Percentiles rank a stretch among this genome's conserved stretches.
These are phyloP conservation scores for Kockiozyma suomiensis DNA, from an alignment of 805 yeast genomes.

Conservation along the genomic window DNA sequence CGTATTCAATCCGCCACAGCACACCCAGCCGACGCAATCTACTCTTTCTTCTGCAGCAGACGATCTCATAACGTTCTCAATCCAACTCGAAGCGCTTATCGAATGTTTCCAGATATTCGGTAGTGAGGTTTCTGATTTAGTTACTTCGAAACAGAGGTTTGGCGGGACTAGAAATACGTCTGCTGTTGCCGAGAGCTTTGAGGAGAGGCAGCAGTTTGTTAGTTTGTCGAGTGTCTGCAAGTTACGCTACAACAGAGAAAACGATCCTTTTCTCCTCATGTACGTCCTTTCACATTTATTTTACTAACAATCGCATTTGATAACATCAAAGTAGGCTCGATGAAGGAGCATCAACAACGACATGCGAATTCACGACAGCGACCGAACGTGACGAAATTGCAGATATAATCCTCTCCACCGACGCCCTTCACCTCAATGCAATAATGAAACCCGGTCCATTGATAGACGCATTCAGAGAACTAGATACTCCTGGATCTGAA, in stretches of 20 bases:
- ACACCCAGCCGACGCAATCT: background rate
- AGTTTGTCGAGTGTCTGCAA: constrained; percentile 27
- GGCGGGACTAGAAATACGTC: background rate
- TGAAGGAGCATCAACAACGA: constrained; percentile 33
- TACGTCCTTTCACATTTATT: background rate
- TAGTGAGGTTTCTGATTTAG: background rate
- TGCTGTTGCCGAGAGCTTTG: background rate
- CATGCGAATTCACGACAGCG: constrained; percentile 34
- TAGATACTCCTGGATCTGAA: constrained; percentile 26
- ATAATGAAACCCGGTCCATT: constrained; percentile 25
- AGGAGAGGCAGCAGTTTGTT: constrained; percentile 6
- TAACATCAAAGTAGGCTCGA: constrained; percentile 18
- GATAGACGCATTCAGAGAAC: constrained; percentile 28
- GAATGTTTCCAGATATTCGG: constrained; percentile 33
- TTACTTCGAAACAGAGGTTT: background rate
- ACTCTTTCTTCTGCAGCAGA: background rate
- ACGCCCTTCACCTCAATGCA: constrained; percentile 11
- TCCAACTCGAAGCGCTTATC: constrained; percentile 25
- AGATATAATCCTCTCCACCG: constrained; percentile 22
- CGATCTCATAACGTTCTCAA: constrained; percentile 3
- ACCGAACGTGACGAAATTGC: constrained; percentile 21
- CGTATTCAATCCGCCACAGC: constrained; percentile 4
- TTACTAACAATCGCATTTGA: background rate
- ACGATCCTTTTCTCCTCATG: constrained; percentile 30
- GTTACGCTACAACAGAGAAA: constrained; percentile 18